Percentiles rank a stretch among this genome's conserved stretches.
These are phyloP conservation scores for Neurospora sp. DNA, from an alignment of 495 filamentous ascomycete species.

Conservation along the genomic window DNA sequence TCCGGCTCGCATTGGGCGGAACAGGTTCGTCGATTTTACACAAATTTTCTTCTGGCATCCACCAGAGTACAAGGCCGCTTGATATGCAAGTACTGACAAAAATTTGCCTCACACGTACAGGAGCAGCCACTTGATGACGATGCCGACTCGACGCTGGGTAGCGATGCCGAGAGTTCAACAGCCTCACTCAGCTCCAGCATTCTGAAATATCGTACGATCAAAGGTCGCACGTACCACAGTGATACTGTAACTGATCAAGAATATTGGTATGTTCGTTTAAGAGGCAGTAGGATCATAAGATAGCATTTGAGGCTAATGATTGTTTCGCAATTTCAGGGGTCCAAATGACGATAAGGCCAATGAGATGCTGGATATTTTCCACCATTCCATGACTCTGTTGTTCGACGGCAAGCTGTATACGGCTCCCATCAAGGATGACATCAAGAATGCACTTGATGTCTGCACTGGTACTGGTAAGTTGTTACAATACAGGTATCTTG, in stretches of 20 bases:
- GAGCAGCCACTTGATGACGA: slow-evolving; percentile 12
- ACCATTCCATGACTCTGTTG: slow-evolving; percentile 15
- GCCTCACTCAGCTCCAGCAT: slow-evolving; percentile 27
- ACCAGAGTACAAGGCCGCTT: background rate
- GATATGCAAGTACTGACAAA: background rate
- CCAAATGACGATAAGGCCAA: slow-evolving; percentile 24
- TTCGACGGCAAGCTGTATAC: slow-evolving; percentile 45
- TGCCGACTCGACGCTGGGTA: slow-evolving; percentile 28
- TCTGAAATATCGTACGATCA: slow-evolving; percentile 22
- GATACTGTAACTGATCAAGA: slow-evolving; percentile 6
- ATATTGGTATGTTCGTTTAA: slow-evolving; percentile 13
- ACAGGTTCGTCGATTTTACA: background rate
- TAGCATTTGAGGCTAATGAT: background rate
- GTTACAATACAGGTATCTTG: background rate
- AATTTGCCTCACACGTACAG: background rate
- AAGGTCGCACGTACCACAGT: slow-evolving; percentile 23
- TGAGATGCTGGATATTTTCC: slow-evolving; percentile 24
- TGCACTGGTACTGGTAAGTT: slow-evolving; percentile 16
- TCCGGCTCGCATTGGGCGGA: background rate
- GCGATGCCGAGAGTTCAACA: slow-evolving; percentile 16
- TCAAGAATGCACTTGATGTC: slow-evolving; percentile 38
- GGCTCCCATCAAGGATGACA: slow-evolving; percentile 35
- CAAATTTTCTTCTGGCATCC: background rate
- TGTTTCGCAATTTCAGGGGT: slow-evolving; percentile 12
- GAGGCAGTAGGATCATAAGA: background rate